A percentile compares a stretch with the other conserved stretches of the same genome.
phyloP scores from a whole-genome alignment of 2,329 filamentous ascomycete species.

The Botrytis byssoidea region DNA sequence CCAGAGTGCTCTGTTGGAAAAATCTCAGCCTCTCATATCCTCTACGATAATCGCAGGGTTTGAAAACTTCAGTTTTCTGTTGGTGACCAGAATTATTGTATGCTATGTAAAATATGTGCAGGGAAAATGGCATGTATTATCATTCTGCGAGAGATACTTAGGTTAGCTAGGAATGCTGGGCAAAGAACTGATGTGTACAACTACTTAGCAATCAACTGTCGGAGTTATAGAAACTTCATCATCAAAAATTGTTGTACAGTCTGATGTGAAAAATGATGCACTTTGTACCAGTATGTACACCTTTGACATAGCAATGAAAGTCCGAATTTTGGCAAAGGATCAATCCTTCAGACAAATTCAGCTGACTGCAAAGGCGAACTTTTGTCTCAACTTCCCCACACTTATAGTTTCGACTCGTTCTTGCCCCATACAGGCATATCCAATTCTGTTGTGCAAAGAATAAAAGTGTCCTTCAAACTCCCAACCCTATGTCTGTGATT shows the following conservation, averaged over 20 bases:
- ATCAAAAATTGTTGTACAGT: background rate
- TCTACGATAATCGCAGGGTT: background rate
- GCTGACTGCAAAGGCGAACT: background rate
- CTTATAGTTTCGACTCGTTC: background rate
- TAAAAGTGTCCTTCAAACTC: conserved; percentile 51
- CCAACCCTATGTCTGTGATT: conserved; percentile 53
- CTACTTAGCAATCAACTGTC: background rate
- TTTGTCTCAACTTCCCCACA: background rate
- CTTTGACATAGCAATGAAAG: background rate
- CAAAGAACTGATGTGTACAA: background rate
- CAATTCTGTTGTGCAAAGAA: conserved; percentile 54
- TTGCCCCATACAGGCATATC: conserved; percentile 2
- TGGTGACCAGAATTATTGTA: background rate
- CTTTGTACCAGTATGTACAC: background rate
- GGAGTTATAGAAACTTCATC: background rate
- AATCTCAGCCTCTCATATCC: background rate
- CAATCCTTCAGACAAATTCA: background rate
- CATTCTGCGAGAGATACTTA: background rate
- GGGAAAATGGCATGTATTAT: too few species aligned
- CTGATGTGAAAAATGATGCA: too few species aligned
- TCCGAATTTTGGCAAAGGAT: background rate
- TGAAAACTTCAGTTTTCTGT: background rate
- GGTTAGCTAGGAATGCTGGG: too few species aligned
- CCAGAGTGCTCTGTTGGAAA: background rate
- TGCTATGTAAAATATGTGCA: too few species aligned